Evolutionary conservation across 805 yeast genomes (phyloP).

Genomic region (Nakazawaea populi): DNA sequence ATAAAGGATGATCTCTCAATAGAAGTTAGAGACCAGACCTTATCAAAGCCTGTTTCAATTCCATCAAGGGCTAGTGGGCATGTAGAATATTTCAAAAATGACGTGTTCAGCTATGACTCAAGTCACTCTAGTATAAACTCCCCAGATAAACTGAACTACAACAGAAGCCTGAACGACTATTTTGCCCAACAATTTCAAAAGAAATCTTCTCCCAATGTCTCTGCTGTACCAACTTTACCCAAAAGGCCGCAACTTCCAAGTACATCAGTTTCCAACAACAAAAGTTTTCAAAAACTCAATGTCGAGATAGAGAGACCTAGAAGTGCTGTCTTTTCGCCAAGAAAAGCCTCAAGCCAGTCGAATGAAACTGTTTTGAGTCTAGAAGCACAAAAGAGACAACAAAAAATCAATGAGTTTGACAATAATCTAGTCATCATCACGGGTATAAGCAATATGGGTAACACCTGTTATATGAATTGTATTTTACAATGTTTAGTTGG

Average conservation of each 20-base stretch:
- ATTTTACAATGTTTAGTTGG: constrained; percentile 81
- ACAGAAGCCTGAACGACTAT: constrained; percentile 7
- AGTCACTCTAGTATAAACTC: not conserved
- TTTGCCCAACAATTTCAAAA: constrained; percentile 1
- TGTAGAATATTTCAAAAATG: not conserved
- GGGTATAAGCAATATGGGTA: constrained; percentile 79
- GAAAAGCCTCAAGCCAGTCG: not conserved
- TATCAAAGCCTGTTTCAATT: constrained; percentile 1
- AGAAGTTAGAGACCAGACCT: not conserved
- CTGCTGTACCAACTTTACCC: not conserved
- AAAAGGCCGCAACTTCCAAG: not conserved
- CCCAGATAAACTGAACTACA: constrained; percentile 1
- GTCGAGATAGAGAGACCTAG: constrained; percentile 1
- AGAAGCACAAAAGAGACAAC: constrained; percentile 8
- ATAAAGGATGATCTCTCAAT: constrained; percentile 6
- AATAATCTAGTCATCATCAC: constrained; percentile 39
- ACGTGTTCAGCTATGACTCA: not conserved
- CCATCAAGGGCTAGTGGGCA: not conserved
- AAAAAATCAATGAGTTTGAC: constrained; percentile 4
- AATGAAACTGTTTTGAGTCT: not conserved
- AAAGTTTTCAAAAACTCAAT: not conserved
- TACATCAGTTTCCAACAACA: not conserved
- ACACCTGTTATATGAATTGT: constrained; percentile 92
- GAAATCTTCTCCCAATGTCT: not conserved
- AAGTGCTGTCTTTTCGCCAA: constrained; percentile 3